Conservation (phyloP, 208 protist species). For the Trypanosoma rangeli region DNA sequence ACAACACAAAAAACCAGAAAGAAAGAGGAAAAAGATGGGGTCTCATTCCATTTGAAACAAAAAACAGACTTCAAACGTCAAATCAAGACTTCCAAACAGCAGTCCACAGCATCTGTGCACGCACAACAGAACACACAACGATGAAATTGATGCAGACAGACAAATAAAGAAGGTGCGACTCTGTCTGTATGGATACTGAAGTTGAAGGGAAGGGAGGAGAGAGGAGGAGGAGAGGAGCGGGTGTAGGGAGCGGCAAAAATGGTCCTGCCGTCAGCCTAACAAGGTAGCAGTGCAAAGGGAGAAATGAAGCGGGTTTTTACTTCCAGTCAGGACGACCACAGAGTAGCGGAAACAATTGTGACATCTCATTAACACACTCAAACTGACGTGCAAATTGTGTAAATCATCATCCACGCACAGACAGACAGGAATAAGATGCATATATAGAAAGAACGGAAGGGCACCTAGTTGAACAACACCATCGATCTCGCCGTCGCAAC, state of each 20-base stretch:
- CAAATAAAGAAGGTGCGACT: no score
- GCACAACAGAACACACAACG: no score
- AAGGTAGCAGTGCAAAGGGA: not conserved
- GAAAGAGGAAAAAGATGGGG: not conserved
- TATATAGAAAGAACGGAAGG: not conserved
- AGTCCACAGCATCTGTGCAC: no score
- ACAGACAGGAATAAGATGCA: not conserved
- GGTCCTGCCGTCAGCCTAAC: not conserved
- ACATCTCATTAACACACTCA: slow-evolving; percentile 19
- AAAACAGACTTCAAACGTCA: no score
- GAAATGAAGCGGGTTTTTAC: not conserved
- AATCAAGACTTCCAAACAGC: no score
- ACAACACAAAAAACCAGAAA: not conserved
- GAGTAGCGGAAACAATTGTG: slow-evolving; percentile 18
- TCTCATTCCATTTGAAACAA: no score
- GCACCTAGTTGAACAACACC: not conserved
- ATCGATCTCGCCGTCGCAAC: slow-evolving; percentile 20
- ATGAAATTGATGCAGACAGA: no score
- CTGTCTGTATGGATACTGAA: not conserved
- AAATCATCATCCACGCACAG: slow-evolving; percentile 18
- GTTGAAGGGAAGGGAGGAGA: not conserved
- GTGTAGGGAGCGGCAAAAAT: not conserved
- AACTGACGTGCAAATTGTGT: slow-evolving; percentile 41
- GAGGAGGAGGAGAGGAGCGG: not conserved
- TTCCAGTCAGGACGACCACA: slow-evolving; percentile 14